phyloP scores from a whole-genome alignment of 306 rosid species.

The Trichosanthes cucumerina region DNA sequence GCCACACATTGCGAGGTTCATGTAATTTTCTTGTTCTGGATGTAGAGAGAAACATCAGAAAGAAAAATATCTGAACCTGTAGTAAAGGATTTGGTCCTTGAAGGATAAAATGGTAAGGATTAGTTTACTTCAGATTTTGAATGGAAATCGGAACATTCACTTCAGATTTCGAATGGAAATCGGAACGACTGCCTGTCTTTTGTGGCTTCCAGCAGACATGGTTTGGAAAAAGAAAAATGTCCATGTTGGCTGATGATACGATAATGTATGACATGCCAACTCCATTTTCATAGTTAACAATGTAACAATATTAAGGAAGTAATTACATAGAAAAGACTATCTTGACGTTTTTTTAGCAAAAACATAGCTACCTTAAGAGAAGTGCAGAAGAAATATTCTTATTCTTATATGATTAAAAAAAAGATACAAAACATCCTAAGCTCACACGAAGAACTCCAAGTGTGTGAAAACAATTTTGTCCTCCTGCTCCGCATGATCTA shows the following conservation, averaged over 20 bases:
- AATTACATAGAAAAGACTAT: not conserved
- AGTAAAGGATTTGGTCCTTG: conserved; percentile 35
- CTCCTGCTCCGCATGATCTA: conserved; percentile 56
- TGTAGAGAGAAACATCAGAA: conserved; percentile 60
- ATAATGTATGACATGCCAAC: not conserved
- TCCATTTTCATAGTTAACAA: not conserved
- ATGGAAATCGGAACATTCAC: not conserved
- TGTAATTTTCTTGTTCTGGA: conserved; percentile 48
- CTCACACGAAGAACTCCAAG: conserved; percentile 82
- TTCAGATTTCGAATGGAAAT: not conserved
- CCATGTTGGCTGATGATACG: not conserved
- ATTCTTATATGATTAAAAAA: not conserved
- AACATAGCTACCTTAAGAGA: not conserved
- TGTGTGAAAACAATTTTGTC: conserved; percentile 54
- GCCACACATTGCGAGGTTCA: conserved; percentile 58
- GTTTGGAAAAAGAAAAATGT: not conserved
- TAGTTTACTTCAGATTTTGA: not conserved
- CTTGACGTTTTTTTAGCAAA: not conserved
- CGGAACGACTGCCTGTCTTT: not conserved
- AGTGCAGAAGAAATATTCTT: not conserved
- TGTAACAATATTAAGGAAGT: not conserved
- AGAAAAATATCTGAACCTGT: conserved; percentile 60
- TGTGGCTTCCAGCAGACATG: not conserved
- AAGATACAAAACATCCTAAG: conserved; percentile 80
- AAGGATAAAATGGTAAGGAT: not conserved